Base-by-base conservation (phyloP, 177 flowering plant genomes). In the Telopea speciosissima region DNA sequence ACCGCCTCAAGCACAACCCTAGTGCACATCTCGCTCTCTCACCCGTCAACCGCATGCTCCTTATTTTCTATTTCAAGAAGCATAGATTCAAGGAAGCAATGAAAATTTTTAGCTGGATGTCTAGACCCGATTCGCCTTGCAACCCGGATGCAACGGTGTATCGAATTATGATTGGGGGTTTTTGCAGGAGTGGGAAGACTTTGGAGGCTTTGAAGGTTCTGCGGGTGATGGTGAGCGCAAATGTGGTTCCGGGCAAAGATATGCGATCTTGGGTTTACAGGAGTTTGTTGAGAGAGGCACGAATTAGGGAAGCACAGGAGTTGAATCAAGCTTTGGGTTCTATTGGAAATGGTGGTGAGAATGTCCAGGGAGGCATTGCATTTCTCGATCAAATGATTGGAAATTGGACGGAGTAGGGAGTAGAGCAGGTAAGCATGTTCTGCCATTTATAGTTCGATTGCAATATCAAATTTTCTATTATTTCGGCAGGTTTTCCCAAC, bases 201-300 rank as follows among this genome's bases (percentile, higher is more conserved):
- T 52, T 83, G 49, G 88, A 85, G 76, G 78, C 74, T 58, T 68
- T 87, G 78, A 81, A 62, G 76, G 82, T 78, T 59, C 28, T 87
- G 59, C 73, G 81, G 74, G 74, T 73, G 68, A 80, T 87, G 86
- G 71, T 80, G 63, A 66, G 24, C 3, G 77, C 66, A n/a, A 44
- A 68, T 66, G 24, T 78, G 23, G 66, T 63, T 60, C 75, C 81
- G 10, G 74, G 73, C 23, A 49, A 28, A 3, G 83, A 73, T n/a
- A 60, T 81, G 73, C 76, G 79, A 68, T 49, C 25, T 24, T 44
- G 75, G 62, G 78, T 84, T 33, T 79, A 68, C 62, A 75, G 81
- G 76, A 67, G 74, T 69, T 77, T 87, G 82, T 74, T 87, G 84
- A 81, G 85, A 73, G 90, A 85, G 74, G 90, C 88, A 1, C 72